Evolutionary conservation across 2,329 filamentous ascomycete genomes (phyloP).

Genomic region (Phyllosticta citrichinensis): DNA sequence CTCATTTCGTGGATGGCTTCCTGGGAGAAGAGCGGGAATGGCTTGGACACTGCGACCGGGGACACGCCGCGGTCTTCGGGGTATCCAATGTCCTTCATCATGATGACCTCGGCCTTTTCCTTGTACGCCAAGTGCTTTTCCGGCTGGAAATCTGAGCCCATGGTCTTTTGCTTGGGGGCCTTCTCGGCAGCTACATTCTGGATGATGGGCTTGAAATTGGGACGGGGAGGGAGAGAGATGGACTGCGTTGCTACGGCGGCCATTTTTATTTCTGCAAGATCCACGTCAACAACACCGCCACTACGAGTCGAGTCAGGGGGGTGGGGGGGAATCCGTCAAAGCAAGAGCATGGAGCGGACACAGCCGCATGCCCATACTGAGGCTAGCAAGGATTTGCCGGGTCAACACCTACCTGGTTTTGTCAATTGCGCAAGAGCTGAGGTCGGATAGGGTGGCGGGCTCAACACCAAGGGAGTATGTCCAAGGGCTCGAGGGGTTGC

Average conservation of each 20-base stretch:
- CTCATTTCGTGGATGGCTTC: slow-evolving; percentile 54
- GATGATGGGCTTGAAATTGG: slow-evolving; percentile 26
- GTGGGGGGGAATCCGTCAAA: neutral
- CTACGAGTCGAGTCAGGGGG: neutral
- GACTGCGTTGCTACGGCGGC: slow-evolving; percentile 21
- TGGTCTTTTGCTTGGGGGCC: slow-evolving; percentile 12
- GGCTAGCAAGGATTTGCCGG: neutral
- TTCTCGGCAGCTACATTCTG: slow-evolving; percentile 14
- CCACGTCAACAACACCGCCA: neutral
- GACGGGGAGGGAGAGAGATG: slow-evolving; percentile 19
- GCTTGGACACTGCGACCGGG: slow-evolving; percentile 52
- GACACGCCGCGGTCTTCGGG: slow-evolving; percentile 48
- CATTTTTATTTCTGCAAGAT: slow-evolving; percentile 15
- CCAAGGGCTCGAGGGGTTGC: neutral
- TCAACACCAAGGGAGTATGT: neutral
- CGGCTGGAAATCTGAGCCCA: slow-evolving; percentile 39
- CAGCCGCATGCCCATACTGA: neutral
- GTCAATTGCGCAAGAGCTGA: neutral
- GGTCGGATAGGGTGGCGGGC: neutral
- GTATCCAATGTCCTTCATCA: slow-evolving; percentile 53
- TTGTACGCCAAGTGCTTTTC: slow-evolving; percentile 46
- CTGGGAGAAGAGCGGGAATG: slow-evolving; percentile 52
- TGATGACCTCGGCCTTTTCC: slow-evolving; percentile 41
- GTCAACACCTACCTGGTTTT: neutral
- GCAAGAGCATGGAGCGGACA: neutral